Evolutionary conservation across 495 filamentous ascomycete species (phyloP).

Genomic region (Xylaria intraflava): DNA sequence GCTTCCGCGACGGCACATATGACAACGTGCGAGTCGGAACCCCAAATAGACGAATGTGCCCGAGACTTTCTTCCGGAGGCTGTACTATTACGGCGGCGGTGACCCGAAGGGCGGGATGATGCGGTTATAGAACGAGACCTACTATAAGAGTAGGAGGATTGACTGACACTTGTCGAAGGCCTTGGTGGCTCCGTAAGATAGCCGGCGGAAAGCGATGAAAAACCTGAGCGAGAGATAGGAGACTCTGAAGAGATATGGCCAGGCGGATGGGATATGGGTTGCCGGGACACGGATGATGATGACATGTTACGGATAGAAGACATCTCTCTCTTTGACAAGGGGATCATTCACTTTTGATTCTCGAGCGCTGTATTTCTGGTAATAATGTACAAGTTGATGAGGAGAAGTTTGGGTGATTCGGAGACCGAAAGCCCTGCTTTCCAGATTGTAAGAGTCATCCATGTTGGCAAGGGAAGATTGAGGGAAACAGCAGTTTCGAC

Average conservation of each 20-base stretch:
- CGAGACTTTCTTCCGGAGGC: constrained; percentile 51
- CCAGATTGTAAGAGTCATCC: not conserved
- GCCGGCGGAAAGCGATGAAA: constrained; percentile 1
- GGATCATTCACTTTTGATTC: not conserved
- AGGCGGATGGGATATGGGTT: not conserved
- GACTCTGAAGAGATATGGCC: constrained; percentile 17
- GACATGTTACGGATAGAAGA: not conserved
- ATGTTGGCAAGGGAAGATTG: not conserved
- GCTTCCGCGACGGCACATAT: constrained; percentile 90
- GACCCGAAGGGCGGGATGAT: constrained; percentile 14
- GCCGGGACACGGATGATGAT: not conserved
- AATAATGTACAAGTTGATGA: not conserved
- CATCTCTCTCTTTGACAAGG: not conserved
- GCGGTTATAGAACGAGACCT: constrained; percentile 18
- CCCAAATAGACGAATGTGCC: constrained; percentile 56
- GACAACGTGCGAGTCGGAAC: constrained; percentile 58
- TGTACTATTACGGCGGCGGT: constrained; percentile 19
- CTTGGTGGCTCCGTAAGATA: not conserved
- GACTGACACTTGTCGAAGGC: constrained; percentile 8
- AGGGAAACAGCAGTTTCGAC: not conserved
- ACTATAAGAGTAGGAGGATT: constrained; percentile 13
- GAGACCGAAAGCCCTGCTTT: not conserved
- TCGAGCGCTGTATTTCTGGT: not conserved
- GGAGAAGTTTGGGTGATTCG: not conserved
- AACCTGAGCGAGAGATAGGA: constrained; percentile 10